phyloP scores from a whole-genome alignment of 176 grass and related monocot genomes.

The Avena atlantica region DNA sequence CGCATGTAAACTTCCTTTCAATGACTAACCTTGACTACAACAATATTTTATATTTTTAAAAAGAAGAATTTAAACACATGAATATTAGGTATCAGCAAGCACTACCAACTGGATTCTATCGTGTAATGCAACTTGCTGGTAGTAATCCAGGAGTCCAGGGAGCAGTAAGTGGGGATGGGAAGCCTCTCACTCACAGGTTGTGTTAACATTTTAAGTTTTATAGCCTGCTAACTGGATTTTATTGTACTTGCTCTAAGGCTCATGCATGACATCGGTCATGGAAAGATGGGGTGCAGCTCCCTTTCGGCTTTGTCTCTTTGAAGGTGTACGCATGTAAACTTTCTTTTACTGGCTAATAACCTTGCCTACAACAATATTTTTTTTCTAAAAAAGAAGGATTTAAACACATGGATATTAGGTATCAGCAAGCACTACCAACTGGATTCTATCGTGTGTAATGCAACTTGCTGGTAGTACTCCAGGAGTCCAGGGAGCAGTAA shows the following conservation, averaged over 20 bases:
- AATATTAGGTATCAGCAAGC: not conserved
- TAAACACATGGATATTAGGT: not conserved
- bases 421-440: not conserved
- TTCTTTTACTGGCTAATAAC: conserved; percentile 1
- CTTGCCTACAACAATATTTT: not conserved
- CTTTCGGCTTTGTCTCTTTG: not conserved
- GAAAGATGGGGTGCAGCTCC: not conserved
- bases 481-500: not conserved
- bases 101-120: not conserved
- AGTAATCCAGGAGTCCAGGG: not conserved
- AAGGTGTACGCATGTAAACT: not conserved
- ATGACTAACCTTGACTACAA: conserved; percentile 6
- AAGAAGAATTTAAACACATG: not conserved
- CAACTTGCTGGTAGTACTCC: not conserved
- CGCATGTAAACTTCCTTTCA: not conserved
- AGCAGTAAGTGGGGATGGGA: not conserved
- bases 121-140: not conserved
- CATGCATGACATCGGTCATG: conserved; percentile 28
- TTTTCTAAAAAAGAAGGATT: not conserved
- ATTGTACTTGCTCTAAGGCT: not conserved
- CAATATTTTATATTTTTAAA: not conserved
- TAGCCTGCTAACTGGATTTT: too few relatives aligned
- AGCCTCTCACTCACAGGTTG: not conserved
- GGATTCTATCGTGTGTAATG: not conserved
- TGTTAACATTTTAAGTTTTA: not conserved